These are phyloP conservation scores for Physaria fendleri DNA, from an alignment of 345 rosid species.

Conservation along the genomic window DNA sequence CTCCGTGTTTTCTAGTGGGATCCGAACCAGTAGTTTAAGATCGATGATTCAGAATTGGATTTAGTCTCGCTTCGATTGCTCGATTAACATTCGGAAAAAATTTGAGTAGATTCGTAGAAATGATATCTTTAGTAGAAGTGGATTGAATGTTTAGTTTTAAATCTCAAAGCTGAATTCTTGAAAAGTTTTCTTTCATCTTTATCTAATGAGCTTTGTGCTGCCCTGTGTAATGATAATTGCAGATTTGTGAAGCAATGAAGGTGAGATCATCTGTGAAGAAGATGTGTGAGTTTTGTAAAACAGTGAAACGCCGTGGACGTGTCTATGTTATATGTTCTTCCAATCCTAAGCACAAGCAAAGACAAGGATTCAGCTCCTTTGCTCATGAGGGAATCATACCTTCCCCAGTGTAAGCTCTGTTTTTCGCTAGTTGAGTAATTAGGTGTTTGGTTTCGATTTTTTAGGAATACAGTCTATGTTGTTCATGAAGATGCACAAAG, in stretches of 20 bases:
- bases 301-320: slow-evolving; percentile 83
- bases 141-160: background rate
- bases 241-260: slow-evolving; percentile 61
- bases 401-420: slow-evolving; percentile 33
- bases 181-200: background rate
- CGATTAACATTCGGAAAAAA: background rate
- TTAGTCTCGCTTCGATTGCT: background rate
- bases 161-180: background rate
- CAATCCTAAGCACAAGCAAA: slow-evolving; percentile 92
- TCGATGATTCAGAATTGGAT: slow-evolving; percentile 4
- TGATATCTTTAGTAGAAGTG: background rate
- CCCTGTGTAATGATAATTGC: background rate
- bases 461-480: background rate
- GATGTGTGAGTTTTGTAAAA: slow-evolving; percentile 88
- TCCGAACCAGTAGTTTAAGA: background rate
- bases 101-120: background rate
- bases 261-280: slow-evolving; percentile 93
- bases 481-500: background rate
- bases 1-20: background rate
- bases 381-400: slow-evolving; percentile 40
- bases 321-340: slow-evolving; percentile 63
- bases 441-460: background rate
- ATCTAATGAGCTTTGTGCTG: background rate
- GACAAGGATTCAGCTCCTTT: slow-evolving; percentile 57
- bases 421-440: background rate